Evolutionary conservation across 140 eudicot genomes (phyloP), one percentile per base, ranked within the genome.

Genomic region (Bidens hawaiensis): DNA sequence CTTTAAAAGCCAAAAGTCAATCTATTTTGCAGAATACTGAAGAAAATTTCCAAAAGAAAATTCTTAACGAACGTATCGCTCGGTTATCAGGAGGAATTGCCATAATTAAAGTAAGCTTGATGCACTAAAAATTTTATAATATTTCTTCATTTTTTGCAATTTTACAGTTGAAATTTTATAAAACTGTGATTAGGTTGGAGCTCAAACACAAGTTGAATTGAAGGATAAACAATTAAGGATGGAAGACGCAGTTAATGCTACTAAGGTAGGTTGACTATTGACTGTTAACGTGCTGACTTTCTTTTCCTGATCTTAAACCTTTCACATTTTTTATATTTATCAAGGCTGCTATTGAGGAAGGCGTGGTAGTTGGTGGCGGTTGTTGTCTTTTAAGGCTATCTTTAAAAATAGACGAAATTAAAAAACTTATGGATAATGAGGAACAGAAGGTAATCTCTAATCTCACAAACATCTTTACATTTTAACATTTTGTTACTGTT

Each of bases 311-410:
- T 65, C 45, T 25, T 56, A 69, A 69, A 33, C 60, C 58, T 65
- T 62, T 21, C 47, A 33, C 47, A 18, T 55, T 61, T 26, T 48
- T 26, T 48, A 21, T 17, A 33, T 42, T 55, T 50, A 16, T 31
- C 66, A 72, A 91, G 98, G 96, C 98, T 41, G 98, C 98, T 36
- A 72, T 87, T 16, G 98, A 91, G 60, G 98, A 91, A 77, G 98
- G 96, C 54, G 85, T 91, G 52, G 98, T 91, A 8, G 96, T 91
- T 42, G 98, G 98, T 64, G 98, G 98, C 23, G 98, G 96, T 6
- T 91, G 98, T 76, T 75, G 86, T 63, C 89, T 91, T 27, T 69
- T 87, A 65, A 82, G 98, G 60, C 88, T 91, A 26, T 77, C 96
- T 7, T 41, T 71, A 25, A 91, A 78, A 70, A 77, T 87, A 27